Evolutionary conservation across 495 filamentous ascomycete genomes (phyloP), one percentile per base, ranked within the genome.

Genomic region (Margaritispora aquatica): DNA sequence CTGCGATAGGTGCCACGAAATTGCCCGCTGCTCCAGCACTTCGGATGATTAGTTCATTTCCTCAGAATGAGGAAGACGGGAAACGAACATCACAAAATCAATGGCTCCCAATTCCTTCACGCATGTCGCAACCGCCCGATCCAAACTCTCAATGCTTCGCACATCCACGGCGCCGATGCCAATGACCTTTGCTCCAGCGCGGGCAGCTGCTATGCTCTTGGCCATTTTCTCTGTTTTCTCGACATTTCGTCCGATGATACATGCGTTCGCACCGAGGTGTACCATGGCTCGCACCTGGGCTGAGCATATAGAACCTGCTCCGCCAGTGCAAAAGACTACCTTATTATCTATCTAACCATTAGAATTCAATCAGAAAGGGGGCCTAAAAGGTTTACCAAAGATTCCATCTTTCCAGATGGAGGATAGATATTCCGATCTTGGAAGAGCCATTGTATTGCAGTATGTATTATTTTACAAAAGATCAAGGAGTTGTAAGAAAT

Each of bases 1-100:
- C 86, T 22, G 85, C 75, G 63, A 97, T 89, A 1, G 93, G 87
- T 5, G 93, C 87, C 22, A 98, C 81, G 78, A 98, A 98, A 72
- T 98, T 98, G 31, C 94, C 94, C 13, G 94, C 94, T 26, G 94
- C 94, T 51, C 94, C 94, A 36, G 92, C 92, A 69, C 90, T 96
- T 64, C 48, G 13, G 36, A 19, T 48, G 69, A 63, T 65, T 48
- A 63, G 51, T n/a, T 51, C 24, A 5, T 26, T 17, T 11, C 44
- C 49, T 26, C 2, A n/a, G 15, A 13, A 22, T 22, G 19, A 21
- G 26, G 38, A 11, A 34, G 5, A 34, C 13, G 15, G 13, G 34
- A 3, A 19, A n/a, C 47, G 46, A 26, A 94, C 90, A 98, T 92
- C n/a, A 95, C 90, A 70, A 82, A 97, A 70, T 98, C 94, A 54